Evolutionary conservation across 2,329 filamentous ascomycete genomes (phyloP).

Genomic region (Thelonectria olida): DNA sequence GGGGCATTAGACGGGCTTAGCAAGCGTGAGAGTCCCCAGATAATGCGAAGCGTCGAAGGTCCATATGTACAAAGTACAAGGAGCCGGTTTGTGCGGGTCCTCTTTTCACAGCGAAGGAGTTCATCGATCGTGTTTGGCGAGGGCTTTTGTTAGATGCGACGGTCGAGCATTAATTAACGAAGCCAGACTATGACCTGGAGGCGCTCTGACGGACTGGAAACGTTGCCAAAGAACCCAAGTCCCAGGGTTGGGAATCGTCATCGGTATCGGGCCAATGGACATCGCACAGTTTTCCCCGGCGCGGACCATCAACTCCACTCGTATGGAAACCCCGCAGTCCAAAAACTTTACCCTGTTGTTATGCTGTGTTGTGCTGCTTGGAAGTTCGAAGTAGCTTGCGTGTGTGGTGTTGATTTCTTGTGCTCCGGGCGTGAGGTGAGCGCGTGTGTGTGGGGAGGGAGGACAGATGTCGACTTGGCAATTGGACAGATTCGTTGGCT

Average conservation of each 20-base stretch:
- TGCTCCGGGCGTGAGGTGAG: neutral
- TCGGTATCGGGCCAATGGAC: slow-evolving; percentile 39
- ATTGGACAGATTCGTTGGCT: slow-evolving; percentile 2
- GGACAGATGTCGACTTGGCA: slow-evolving; percentile 1
- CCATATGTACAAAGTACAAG: neutral
- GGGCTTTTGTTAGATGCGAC: neutral
- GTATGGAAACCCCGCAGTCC: slow-evolving; percentile 37
- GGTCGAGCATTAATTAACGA: neutral
- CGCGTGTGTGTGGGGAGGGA: neutral
- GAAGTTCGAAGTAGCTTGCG: neutral
- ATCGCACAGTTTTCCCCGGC: slow-evolving; percentile 28
- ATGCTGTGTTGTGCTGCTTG: neutral
- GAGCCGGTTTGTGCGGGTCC: neutral
- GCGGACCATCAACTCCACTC: slow-evolving; percentile 25
- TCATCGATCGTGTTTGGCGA: neutral
- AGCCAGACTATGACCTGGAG: neutral
- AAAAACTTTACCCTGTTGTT: slow-evolving; percentile 25
- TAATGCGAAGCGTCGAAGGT: neutral
- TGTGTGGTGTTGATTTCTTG: neutral
- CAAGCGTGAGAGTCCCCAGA: neutral
- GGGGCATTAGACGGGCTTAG: slow-evolving; percentile 1
- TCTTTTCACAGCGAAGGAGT: neutral
- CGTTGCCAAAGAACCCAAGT: slow-evolving; percentile 12
- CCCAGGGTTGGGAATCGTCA: slow-evolving; percentile 18
- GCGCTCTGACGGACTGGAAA: neutral